Base-by-base conservation (phyloP, 345 rosid species). In the Eutrema japonicum region DNA sequence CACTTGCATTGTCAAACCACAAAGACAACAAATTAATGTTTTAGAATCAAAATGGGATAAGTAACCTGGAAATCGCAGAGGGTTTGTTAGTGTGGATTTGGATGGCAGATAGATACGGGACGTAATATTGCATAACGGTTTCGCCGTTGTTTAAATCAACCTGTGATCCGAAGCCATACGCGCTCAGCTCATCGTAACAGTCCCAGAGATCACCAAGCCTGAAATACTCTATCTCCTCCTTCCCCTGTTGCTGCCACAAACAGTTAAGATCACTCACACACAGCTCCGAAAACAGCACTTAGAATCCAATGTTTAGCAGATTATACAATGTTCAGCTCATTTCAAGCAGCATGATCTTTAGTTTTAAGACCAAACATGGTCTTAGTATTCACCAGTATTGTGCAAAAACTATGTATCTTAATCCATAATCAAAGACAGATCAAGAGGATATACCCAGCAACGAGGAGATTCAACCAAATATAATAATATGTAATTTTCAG, bases 71-170 rank as follows among this genome's bases (percentile, higher is more conserved):
- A 62, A 81, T 75, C 59, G 72, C 37, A 2, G 74, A 27, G 8
- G 78, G 68, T 75, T 83, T 82, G 74, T 77, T 68, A 42, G 87
- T 83, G 81, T 82, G 77, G 62, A 91, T 81, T 68, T 91, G 93
- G 36, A 89, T 80, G 50, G 89, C 96, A 0, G 96, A 92, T 8
- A 92, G 80, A 60, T 85, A 92, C 3, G 97, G 96, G 26, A 86
- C 89, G 49, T 70, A 86, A 60, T 88, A 89, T 54, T 92, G 96
- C 68, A 57, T 79, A 48, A 88, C 42, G 5, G 50, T 76, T 56
- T 84, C 85, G 0, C 85, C 83, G 35, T 30, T 72, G 64, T 54
- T 68, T 52, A 84, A 40, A 3, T 43, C 57, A 4, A 92, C 83
- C 0, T 77, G 71, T 10, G 82, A 71, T 22, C 90, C 88, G 29